phyloP scores from a whole-genome alignment of 2,329 filamentous ascomycete genomes.

The Chrysoporthe austroafricana region DNA sequence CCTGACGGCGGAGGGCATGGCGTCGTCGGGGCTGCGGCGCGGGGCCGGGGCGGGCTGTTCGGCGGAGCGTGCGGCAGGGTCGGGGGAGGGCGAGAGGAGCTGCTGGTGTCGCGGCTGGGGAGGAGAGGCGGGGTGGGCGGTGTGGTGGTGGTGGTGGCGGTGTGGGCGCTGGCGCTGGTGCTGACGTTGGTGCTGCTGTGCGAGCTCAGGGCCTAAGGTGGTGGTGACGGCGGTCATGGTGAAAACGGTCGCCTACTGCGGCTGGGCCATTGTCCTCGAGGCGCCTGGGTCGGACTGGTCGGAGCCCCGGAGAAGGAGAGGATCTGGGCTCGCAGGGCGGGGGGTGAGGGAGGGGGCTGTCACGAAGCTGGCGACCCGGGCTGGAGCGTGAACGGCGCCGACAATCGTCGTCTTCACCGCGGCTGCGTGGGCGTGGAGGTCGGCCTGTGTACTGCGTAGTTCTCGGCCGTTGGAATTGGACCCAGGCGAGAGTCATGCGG shows the following conservation, averaged over 20 bases:
- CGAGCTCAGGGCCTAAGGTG: conserved; percentile 3
- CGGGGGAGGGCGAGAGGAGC: conserved; percentile 6
- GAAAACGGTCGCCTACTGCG: conserved; percentile 20
- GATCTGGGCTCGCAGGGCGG: too few species aligned
- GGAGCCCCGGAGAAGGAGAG: too few species aligned
- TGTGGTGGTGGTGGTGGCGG: not conserved
- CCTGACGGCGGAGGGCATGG: conserved; percentile 26
- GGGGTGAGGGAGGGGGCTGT: too few species aligned
- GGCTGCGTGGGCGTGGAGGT: too few species aligned
- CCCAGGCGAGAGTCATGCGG: too few species aligned
- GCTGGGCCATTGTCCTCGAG: conserved; percentile 19
- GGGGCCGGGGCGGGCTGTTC: conserved; percentile 10
- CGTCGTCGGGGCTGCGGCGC: conserved; percentile 12
- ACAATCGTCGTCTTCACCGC: too few species aligned
- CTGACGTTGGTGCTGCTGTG: conserved; percentile 4
- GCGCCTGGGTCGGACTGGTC: not conserved
- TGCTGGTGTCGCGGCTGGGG: conserved; percentile 9
- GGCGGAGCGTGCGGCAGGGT: conserved; percentile 1
- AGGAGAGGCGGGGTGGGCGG: conserved; percentile 10
- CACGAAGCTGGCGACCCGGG: not conserved
- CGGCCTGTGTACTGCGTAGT: too few species aligned
- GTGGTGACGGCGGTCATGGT: conserved; percentile 28
- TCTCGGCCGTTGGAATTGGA: too few species aligned
- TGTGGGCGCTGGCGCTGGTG: not conserved
- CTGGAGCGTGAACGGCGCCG: not conserved